phyloP scores from a whole-genome alignment of 257 asterid genomes.

The Penstemon barbatus region DNA sequence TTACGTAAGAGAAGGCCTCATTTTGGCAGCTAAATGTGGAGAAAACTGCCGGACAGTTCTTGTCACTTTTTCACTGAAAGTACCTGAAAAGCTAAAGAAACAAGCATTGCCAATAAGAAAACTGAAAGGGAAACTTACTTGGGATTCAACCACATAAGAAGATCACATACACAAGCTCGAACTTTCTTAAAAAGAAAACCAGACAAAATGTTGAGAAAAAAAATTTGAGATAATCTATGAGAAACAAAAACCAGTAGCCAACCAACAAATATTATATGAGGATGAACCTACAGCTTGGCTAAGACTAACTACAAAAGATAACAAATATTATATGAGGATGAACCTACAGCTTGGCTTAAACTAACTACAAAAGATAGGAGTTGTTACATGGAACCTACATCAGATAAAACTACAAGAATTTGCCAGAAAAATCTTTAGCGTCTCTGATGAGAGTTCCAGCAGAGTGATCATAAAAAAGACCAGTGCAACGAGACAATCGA shows the following conservation, averaged over 20 bases:
- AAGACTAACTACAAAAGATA: too few relatives aligned
- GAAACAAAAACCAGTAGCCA: too few relatives aligned
- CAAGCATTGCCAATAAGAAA: constrained; percentile 33
- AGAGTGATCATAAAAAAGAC: neutral
- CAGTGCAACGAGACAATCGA: neutral
- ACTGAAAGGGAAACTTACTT: neutral
- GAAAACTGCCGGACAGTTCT: constrained; percentile 90
- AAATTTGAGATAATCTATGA: neutral
- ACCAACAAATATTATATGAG: too few relatives aligned
- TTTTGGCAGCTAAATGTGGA: constrained; percentile 96
- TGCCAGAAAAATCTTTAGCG: too few relatives aligned
- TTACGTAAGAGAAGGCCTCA: constrained; percentile 95
- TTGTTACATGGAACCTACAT: too few relatives aligned
- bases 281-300: too few relatives aligned
- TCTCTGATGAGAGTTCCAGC: too few relatives aligned
- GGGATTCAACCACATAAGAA: too few relatives aligned
- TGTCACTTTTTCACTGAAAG: constrained; percentile 88
- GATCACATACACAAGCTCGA: neutral
- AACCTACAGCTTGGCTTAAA: too few relatives aligned
- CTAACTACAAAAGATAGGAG: too few relatives aligned
- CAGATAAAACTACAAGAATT: too few relatives aligned
- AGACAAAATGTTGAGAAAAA: neutral
- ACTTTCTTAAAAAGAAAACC: neutral
- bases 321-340: too few relatives aligned
- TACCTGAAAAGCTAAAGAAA: constrained; percentile 82